Base-by-base conservation (phyloP, 257 asterid species). In the Jasminum sambac region DNA sequence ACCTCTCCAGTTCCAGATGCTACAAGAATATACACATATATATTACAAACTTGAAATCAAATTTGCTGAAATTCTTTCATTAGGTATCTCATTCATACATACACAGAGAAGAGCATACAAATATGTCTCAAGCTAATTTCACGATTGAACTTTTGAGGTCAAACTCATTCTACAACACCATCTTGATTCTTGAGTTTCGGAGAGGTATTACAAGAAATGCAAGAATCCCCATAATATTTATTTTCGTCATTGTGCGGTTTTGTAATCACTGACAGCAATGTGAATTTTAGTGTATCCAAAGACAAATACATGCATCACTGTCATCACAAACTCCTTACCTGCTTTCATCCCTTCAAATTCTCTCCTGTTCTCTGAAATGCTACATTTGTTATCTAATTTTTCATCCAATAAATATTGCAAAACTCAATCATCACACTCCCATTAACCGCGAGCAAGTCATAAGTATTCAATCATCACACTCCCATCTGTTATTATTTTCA, bases 1-100 rank as follows among this genome's bases (percentile, higher is more conserved):
- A 50, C 86, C 98, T 71, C 86, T 85, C 98, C 97, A 94, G 46
- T 73, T 87, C 98, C 98, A 94, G 52, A 65, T 85, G 57, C 98
- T 94, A 76, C 83, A 77, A 68, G 64, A 40, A 39, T 62, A 70
- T 30, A 69, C 67, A 25, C 34, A 72, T 58, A 8, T 58, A 2
- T 30, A 11, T 26, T 44, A 26, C 16, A 41, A 59, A 61, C 24
- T 55, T 66, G 63, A 72, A 16, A 69, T 59, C 55, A 69, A 9
- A 46, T 34, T 66, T 40, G 21, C 52, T 52, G n/a, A 30, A n/a
- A 39, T 46, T 63, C 44, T 63, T 41, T 41, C 16, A 55, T 19
- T 55, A 23, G 23, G 21, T 8, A 52, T 36, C 23, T 63, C 17
- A 63, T 37, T 36, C 67, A 17, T 63, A 36, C 8, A 13, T 63